Conservation (phyloP, 1,139 yeast species). For the Yamadazyma jaroonii region DNA sequence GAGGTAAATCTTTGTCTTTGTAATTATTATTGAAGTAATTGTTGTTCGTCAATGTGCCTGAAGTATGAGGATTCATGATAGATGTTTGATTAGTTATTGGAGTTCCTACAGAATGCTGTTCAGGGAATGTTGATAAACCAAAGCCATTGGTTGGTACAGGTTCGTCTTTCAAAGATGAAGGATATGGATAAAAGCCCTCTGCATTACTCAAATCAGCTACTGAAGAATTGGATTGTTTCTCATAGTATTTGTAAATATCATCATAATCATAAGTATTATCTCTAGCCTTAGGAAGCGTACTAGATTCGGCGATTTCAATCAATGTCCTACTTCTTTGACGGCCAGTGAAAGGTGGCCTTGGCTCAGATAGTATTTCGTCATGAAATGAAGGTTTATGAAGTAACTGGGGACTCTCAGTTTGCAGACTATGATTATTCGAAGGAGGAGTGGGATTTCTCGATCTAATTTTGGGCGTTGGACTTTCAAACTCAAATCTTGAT, state of each 20-base stretch:
- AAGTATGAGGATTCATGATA: conserved; percentile 10
- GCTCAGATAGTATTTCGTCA: conserved; percentile 6
- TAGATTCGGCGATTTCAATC: conserved; percentile 16
- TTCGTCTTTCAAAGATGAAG: conserved; percentile 9
- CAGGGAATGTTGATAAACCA: conserved; percentile 10
- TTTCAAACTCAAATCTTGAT: conserved; percentile 28
- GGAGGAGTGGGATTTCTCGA: conserved; percentile 31
- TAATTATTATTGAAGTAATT: not conserved
- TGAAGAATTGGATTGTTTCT: conserved; percentile 13
- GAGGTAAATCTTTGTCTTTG: conserved; percentile 20
- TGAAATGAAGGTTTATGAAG: conserved; percentile 9
- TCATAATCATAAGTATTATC: conserved; percentile 11
- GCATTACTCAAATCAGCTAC: conserved; percentile 7
- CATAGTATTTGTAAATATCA: conserved; percentile 21
- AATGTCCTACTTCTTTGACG: conserved; percentile 12
- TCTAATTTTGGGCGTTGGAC: conserved; percentile 20
- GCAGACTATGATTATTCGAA: conserved; percentile 10
- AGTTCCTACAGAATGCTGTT: conserved; percentile 10
- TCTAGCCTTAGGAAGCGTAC: conserved; percentile 9
- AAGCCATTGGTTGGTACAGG: conserved; percentile 7
- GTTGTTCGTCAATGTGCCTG: conserved; percentile 6
- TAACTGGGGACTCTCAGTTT: conserved; percentile 6
- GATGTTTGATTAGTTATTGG: conserved; percentile 15
- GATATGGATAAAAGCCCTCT: conserved; percentile 7
- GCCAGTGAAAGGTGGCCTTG: conserved; percentile 7